phyloP scores from a whole-genome alignment of 1,139 yeast species.

The Candida frijolesensis region DNA sequence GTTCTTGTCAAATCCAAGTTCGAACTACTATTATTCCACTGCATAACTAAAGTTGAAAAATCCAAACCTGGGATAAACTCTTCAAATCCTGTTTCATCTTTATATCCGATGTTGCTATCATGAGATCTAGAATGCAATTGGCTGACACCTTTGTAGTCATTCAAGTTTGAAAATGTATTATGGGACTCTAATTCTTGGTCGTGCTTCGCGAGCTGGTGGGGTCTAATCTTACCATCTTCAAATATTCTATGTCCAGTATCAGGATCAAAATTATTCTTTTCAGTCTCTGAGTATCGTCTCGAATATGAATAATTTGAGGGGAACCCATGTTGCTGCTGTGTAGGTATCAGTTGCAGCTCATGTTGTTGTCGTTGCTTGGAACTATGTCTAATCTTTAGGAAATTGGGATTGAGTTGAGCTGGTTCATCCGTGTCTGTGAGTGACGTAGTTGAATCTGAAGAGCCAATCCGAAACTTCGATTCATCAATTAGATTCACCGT shows the following conservation, averaged over 20 bases:
- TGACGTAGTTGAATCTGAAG: not conserved
- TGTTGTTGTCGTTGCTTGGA: conserved; percentile 4
- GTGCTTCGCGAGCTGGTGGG: conserved; percentile 19
- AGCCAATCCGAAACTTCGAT: conserved; percentile 22
- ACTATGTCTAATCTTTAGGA: conserved; percentile 1
- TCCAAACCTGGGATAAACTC: conserved; percentile 72
- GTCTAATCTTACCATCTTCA: conserved; percentile 52
- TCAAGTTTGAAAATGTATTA: not conserved
- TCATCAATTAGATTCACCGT: conserved; percentile 36
- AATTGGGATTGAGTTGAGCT: not conserved
- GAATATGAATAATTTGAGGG: conserved; percentile 29
- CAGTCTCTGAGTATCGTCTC: conserved; percentile 59
- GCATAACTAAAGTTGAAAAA: conserved; percentile 45
- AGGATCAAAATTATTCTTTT: conserved; percentile 53
- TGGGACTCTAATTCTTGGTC: not conserved
- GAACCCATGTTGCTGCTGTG: not conserved
- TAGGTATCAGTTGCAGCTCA: conserved; percentile 2
- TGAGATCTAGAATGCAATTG: conserved; percentile 36
- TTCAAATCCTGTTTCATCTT: conserved; percentile 48
- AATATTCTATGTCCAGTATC: conserved; percentile 52
- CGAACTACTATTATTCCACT: conserved; percentile 32
- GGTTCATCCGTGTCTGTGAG: conserved; percentile 4
- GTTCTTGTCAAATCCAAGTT: conserved; percentile 15
- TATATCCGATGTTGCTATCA: conserved; percentile 21
- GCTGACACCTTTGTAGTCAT: not conserved